These are phyloP conservation scores for Epichloe amarillans DNA, from an alignment of 2,329 filamentous ascomycete genomes.

Conservation along the genomic window DNA sequence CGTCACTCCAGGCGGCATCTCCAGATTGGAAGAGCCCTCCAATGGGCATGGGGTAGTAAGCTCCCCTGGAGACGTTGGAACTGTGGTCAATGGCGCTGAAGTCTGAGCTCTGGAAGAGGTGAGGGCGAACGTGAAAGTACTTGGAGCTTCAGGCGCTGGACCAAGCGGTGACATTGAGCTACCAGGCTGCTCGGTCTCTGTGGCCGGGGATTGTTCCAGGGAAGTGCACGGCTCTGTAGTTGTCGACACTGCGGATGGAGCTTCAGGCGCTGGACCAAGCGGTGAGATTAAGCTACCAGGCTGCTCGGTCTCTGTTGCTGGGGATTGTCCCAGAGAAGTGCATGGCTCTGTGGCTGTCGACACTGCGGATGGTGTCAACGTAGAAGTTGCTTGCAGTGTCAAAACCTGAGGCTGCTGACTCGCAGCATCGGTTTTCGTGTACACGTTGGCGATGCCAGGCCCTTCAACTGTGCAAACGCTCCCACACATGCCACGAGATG, in stretches of 20 bases:
- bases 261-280: slow-evolving; percentile 7
- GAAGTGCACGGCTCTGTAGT: slow-evolving; percentile 1
- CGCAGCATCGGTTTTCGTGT: slow-evolving; percentile 11
- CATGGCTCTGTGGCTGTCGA: slow-evolving; percentile 2
- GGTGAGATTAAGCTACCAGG: slow-evolving; percentile 4
- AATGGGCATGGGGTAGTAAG: slow-evolving; percentile 2
- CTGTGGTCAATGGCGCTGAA: neutral
- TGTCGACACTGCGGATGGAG: slow-evolving; percentile 1
- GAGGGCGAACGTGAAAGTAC: slow-evolving; percentile 1
- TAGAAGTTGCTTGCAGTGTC: slow-evolving; percentile 4
- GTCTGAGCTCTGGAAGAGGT: neutral
- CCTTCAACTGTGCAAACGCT: slow-evolving; percentile 16
- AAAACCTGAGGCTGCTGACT: slow-evolving; percentile 3
- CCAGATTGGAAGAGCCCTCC: neutral
- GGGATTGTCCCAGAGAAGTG: neutral
- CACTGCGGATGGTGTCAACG: neutral
- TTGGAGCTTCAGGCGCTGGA: slow-evolving; percentile 7
- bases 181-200: neutral
- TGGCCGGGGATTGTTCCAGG: neutral
- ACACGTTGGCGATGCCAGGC: slow-evolving; percentile 20
- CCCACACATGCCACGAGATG: slow-evolving; percentile 20
- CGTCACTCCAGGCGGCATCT: neutral
- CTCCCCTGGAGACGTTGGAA: neutral
- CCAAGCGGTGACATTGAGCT: slow-evolving; percentile 5
- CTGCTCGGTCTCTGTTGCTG: neutral